Conservation (phyloP, 2,329 filamentous ascomycete genomes). For the Ophioceras dolichostomum region DNA sequence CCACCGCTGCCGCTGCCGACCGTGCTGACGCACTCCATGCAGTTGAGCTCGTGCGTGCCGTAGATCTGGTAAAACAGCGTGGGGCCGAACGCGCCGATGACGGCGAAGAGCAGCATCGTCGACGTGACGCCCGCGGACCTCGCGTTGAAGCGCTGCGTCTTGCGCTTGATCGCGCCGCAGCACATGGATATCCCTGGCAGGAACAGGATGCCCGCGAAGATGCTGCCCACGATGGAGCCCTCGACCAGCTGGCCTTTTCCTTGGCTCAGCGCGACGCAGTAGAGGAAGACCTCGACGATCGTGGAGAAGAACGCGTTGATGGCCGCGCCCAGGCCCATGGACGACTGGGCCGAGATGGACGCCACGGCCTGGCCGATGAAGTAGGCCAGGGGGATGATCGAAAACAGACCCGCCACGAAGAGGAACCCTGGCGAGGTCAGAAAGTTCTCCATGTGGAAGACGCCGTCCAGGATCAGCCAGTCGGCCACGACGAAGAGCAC, state of each 20-base stretch:
- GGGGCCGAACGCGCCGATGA: constrained; percentile 88
- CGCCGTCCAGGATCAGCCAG: constrained; percentile 64
- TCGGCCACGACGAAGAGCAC: constrained; percentile 94
- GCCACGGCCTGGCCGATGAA: constrained; percentile 98
- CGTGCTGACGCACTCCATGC: constrained; percentile 49
- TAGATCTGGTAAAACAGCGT: constrained; percentile 99
- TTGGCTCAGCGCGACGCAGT: constrained; percentile 85
- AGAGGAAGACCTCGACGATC: constrained; percentile 92
- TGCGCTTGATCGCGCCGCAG: constrained; percentile 93
- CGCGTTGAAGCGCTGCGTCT: constrained; percentile 97
- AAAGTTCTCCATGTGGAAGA: constrained; percentile 56
- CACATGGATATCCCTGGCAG: constrained; percentile 96
- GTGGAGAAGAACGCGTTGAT: constrained; percentile 99
- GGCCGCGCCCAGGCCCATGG: constrained; percentile 93
- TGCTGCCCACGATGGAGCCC: constrained; percentile 93
- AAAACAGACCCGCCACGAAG: constrained; percentile 68
- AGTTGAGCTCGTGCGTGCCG: constrained; percentile 91
- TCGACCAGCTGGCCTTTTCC: constrained; percentile 91
- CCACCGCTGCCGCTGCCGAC: too few relatives aligned
- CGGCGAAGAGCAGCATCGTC: constrained; percentile 93
- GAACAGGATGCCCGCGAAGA: constrained; percentile 92
- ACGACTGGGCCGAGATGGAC: constrained; percentile 95
- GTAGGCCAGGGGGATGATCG: constrained; percentile 92
- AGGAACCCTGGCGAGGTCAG: constrained; percentile 77
- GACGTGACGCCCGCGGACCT: constrained; percentile 93